Conservation (phyloP, 2,329 filamentous ascomycete species). For the Keithomyces neogunnii region DNA sequence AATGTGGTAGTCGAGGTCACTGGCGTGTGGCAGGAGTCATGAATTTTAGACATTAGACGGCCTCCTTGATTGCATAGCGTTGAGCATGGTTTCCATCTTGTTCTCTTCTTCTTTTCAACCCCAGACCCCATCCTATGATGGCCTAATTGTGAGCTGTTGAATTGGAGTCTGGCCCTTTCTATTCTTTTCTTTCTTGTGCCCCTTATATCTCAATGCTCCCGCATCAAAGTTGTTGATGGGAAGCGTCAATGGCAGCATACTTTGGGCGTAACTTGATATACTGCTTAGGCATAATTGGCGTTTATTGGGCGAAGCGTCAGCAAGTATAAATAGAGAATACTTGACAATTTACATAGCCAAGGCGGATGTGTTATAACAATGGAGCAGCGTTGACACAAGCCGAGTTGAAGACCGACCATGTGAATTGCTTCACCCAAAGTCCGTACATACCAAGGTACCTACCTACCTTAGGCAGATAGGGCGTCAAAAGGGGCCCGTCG, state of each 20-base stretch:
- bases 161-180: neutral
- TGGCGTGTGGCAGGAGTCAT: conserved; percentile 35
- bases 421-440: neutral
- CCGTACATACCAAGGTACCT: no score
- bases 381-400: no score
- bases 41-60: neutral
- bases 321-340: no score
- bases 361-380: no score
- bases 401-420: no score
- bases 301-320: no score
- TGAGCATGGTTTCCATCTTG: neutral
- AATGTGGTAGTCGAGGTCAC: conserved; percentile 77
- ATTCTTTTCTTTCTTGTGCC: neutral
- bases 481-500: no score
- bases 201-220: neutral
- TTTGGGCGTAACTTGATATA: neutral
- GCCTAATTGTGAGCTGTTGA: no score
- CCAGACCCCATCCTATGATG: no score
- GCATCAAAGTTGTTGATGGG: neutral
- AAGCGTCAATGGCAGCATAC: neutral
- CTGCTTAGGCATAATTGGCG: no score
- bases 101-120: neutral
- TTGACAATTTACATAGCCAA: no score
- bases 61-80: neutral
- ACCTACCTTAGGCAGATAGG: no score